Conservation (phyloP, 2,329 filamentous ascomycete species). For the Aureobasidium sp. region DNA sequence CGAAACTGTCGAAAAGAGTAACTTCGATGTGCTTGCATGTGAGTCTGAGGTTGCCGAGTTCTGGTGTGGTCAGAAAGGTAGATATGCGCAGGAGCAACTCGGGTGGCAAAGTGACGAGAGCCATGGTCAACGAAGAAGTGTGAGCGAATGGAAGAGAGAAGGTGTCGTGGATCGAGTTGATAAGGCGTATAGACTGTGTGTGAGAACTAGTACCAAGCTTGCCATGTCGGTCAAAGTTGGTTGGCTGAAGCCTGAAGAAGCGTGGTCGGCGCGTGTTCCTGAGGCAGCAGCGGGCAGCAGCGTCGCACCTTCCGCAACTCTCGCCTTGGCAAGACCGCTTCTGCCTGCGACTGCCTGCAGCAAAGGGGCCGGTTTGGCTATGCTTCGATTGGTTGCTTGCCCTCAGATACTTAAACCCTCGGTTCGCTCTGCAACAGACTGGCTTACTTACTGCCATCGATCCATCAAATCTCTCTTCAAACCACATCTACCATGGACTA, state of each 20-base stretch:
- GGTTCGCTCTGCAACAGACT: background rate
- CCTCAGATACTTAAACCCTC: background rate
- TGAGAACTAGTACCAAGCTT: too few species aligned
- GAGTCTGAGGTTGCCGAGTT: slow-evolving; percentile 50
- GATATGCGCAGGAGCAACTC: slow-evolving; percentile 55
- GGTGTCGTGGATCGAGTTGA: too few species aligned
- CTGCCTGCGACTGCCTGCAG: slow-evolving; percentile 13
- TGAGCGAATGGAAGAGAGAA: background rate
- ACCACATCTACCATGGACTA: slow-evolving; percentile 27
- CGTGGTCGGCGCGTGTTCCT: background rate
- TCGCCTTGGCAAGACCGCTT: background rate
- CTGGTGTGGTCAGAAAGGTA: slow-evolving; percentile 46
- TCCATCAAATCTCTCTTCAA: background rate
- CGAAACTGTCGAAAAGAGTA: slow-evolving; percentile 50
- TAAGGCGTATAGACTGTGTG: too few species aligned
- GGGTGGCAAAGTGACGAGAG: slow-evolving; percentile 36
- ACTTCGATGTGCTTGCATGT: slow-evolving; percentile 50
- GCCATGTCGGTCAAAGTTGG: background rate
- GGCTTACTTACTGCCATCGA: background rate
- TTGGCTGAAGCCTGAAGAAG: background rate
- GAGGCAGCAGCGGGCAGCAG: slow-evolving; percentile 16
- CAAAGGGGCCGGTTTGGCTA: too few species aligned
- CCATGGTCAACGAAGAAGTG: slow-evolving; percentile 7
- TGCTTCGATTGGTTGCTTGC: too few species aligned
- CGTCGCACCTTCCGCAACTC: slow-evolving; percentile 5